Percentiles rank a stretch among this genome's conserved stretches.
phyloP scores from a whole-genome alignment of 1,284 basidiomycete genomes.

The Trichosporon sp. region DNA sequence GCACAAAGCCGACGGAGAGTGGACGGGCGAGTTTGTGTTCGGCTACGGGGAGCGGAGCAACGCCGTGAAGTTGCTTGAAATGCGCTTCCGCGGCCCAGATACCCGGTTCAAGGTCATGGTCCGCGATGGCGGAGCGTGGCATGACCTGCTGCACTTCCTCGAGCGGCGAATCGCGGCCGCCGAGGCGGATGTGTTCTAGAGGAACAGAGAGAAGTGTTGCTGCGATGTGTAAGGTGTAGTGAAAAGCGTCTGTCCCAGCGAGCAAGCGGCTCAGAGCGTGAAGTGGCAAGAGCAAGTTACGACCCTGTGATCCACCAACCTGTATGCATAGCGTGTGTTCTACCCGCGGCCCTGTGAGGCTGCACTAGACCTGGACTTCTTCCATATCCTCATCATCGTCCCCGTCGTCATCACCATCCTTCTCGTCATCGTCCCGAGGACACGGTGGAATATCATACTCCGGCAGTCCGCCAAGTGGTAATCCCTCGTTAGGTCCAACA shows the following conservation, averaged over 20 bases:
- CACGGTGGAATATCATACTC: not conserved
- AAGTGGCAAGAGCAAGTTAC: not conserved
- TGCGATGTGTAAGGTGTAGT: not conserved
- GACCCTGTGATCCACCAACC: not conserved
- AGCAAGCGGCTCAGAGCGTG: too few species aligned
- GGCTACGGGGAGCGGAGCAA: conserved; percentile 31
- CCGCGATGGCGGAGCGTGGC: conserved; percentile 33
- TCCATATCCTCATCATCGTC: not conserved
- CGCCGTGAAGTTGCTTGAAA: conserved; percentile 35
- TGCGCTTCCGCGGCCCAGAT: conserved; percentile 7
- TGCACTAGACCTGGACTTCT: not conserved
- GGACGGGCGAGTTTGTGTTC: conserved; percentile 46
- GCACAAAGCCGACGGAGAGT: conserved; percentile 33
- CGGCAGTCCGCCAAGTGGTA: not conserved
- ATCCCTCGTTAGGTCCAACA: not conserved
- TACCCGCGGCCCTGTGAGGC: too few species aligned
- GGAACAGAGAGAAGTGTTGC: not conserved
- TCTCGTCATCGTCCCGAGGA: not conserved
- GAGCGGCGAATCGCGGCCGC: conserved; percentile 18
- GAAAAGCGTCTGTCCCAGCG: not conserved
- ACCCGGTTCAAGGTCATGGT: conserved; percentile 35
- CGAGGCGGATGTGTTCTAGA: conserved; percentile 8
- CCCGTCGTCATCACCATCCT: not conserved
- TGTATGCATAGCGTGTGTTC: conserved; percentile 6
- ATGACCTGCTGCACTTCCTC: conserved; percentile 25